phyloP scores from a whole-genome alignment of 2,329 filamentous ascomycete species.

The Incumbomyces delicatus region DNA sequence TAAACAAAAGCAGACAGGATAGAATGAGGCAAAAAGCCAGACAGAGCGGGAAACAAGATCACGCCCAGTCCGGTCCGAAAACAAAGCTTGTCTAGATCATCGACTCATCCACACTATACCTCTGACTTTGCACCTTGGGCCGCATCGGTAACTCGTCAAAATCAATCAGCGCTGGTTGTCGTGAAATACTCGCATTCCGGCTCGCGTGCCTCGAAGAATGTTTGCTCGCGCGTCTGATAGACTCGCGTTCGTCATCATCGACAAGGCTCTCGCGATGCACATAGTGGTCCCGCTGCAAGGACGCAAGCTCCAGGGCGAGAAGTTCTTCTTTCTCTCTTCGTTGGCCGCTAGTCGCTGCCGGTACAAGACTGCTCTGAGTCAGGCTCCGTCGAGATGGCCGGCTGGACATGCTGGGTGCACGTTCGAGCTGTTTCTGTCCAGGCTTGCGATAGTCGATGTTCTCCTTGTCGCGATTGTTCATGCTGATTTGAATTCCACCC shows the following conservation, averaged over 20 bases:
- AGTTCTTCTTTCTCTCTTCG: conserved; percentile 3
- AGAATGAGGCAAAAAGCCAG: too few species aligned
- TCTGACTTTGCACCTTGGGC: too few species aligned
- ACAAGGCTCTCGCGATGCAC: background rate
- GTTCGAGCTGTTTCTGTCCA: background rate
- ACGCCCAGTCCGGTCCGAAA: too few species aligned
- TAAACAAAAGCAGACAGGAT: too few species aligned
- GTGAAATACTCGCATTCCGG: background rate
- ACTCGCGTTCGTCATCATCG: conserved; percentile 4
- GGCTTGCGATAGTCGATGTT: conserved; percentile 4
- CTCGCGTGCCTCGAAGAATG: conserved; percentile 3
- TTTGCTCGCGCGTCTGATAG: background rate
- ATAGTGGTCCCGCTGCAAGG: background rate
- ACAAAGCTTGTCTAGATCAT: too few species aligned
- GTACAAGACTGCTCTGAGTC: conserved; percentile 3
- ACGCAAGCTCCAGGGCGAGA: background rate
- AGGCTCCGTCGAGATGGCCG: conserved; percentile 5
- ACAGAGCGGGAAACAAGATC: too few species aligned
- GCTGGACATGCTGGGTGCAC: conserved; percentile 5
- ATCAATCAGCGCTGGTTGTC: background rate
- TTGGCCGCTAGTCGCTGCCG: background rate
- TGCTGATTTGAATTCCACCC: conserved; percentile 4
- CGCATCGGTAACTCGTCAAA: background rate
- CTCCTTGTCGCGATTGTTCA: conserved; percentile 8
- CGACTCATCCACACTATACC: too few species aligned